These are phyloP conservation scores for Saccharomycopsis oosterbeekiorum DNA, from an alignment of 805 yeast genomes.

Conservation along the genomic window DNA sequence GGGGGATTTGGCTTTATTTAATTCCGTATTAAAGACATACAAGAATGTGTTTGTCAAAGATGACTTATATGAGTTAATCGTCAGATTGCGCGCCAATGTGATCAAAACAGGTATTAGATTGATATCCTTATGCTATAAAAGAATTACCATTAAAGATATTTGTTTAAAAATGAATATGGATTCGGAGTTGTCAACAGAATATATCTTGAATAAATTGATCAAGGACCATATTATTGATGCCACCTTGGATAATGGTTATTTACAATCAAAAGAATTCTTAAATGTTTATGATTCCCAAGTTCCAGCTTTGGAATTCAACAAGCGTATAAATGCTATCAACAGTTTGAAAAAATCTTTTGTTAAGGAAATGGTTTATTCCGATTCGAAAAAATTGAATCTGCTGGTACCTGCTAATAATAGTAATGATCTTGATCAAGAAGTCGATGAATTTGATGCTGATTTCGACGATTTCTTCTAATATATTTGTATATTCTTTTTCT, in stretches of 20 bases:
- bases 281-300: conserved; percentile 81
- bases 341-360: conserved; percentile 85
- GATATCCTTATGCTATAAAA: conserved; percentile 82
- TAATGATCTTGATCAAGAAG: conserved; percentile 15
- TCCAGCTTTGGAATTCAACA: conserved; percentile 84
- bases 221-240: conserved; percentile 98
- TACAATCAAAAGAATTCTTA: conserved; percentile 79
- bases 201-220: conserved; percentile 92
- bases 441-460: conserved; percentile 36
- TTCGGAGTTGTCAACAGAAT: conserved; percentile 92
- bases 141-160: conserved; percentile 84
- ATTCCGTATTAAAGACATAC: conserved; percentile 55
- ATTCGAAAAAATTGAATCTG: conserved; percentile 22
- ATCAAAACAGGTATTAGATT: conserved; percentile 95
- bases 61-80: conserved; percentile 72
- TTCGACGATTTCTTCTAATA: conserved; percentile 32
- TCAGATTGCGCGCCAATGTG: conserved; percentile 90
- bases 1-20: conserved; percentile 81
- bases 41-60: conserved; percentile 58
- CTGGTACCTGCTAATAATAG: not conserved
- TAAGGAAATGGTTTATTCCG: conserved; percentile 89
- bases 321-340: conserved; percentile 88
- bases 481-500: not conserved
- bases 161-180: conserved; percentile 88
- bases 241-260: conserved; percentile 78